Conservation (phyloP, 2,329 filamentous ascomycete species). For the Penicillium sp. region DNA sequence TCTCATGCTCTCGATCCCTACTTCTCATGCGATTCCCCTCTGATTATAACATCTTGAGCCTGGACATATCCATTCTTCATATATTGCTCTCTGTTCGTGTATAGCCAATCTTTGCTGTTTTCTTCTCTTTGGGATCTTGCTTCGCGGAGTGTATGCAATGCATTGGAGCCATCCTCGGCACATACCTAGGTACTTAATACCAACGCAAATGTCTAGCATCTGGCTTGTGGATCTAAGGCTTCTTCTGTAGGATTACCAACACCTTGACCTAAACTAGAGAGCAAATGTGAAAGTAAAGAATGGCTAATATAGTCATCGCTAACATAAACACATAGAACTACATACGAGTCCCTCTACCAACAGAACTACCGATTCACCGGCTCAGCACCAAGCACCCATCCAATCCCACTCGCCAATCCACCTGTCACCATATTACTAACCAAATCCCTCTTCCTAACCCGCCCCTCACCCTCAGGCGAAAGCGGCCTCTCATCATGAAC, state of each 20-base stretch:
- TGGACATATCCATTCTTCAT: slow-evolving; percentile 20
- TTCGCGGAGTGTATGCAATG: slow-evolving; percentile 1
- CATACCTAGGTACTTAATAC: not conserved
- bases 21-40: slow-evolving; percentile 1
- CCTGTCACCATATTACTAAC: slow-evolving; percentile 61
- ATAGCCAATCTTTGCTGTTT: not conserved
- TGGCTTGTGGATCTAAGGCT: not conserved
- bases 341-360: not conserved
- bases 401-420: slow-evolving; percentile 57
- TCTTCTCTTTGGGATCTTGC: too few species aligned
- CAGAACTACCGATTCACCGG: slow-evolving; percentile 34
- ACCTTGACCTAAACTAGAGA: not conserved
- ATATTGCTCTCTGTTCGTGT: slow-evolving; percentile 9
- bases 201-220: not conserved
- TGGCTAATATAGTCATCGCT: slow-evolving; percentile 9
- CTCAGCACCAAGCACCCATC: slow-evolving; percentile 58
- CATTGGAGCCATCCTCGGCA: not conserved
- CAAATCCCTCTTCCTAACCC: slow-evolving; percentile 49
- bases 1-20: slow-evolving; percentile 8
- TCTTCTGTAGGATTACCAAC: not conserved
- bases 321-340: slow-evolving; percentile 7
- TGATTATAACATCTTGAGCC: slow-evolving; percentile 13
- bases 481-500: slow-evolving; percentile 9
- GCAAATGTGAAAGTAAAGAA: not conserved
- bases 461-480: slow-evolving; percentile 24